Evolutionary conservation across 305 asterid species (phyloP).

Genomic region (Rubia tinctorum): DNA sequence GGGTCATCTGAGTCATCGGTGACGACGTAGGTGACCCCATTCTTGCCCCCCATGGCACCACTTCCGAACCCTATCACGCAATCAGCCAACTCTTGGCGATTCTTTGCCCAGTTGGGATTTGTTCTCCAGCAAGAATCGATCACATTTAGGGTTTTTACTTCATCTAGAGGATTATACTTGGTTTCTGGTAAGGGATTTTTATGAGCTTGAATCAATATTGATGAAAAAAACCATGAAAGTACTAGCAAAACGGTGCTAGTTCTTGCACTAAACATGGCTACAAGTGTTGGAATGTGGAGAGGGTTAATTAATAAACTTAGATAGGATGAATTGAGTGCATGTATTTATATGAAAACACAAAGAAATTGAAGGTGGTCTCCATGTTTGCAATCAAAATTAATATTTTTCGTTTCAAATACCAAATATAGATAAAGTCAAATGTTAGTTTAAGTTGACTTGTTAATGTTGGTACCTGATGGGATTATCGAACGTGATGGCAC

Average conservation of each 20-base stretch:
- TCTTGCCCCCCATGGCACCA: slow-evolving; percentile 50
- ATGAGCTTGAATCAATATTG: background rate
- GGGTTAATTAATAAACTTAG: too few relatives aligned
- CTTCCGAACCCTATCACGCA: slow-evolving; percentile 65
- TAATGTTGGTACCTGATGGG: background rate
- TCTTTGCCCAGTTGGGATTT: background rate
- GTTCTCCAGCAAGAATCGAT: background rate
- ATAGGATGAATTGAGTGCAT: background rate
- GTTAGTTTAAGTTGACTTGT: background rate
- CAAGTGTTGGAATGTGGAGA: background rate
- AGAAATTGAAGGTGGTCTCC: background rate
- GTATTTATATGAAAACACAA: background rate
- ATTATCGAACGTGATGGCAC: background rate
- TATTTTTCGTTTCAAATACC: background rate
- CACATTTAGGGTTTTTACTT: background rate
- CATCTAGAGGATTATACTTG: background rate
- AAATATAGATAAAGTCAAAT: background rate
- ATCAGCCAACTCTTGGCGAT: slow-evolving; percentile 42
- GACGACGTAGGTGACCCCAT: slow-evolving; percentile 46
- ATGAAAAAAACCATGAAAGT: background rate
- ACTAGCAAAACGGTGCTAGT: background rate
- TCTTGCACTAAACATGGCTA: background rate
- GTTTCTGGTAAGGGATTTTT: background rate
- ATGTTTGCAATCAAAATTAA: background rate
- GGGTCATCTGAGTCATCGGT: slow-evolving; percentile 61